Conservation (phyloP, 352 stramenopile species). For the Elongisporangium senticosum region DNA sequence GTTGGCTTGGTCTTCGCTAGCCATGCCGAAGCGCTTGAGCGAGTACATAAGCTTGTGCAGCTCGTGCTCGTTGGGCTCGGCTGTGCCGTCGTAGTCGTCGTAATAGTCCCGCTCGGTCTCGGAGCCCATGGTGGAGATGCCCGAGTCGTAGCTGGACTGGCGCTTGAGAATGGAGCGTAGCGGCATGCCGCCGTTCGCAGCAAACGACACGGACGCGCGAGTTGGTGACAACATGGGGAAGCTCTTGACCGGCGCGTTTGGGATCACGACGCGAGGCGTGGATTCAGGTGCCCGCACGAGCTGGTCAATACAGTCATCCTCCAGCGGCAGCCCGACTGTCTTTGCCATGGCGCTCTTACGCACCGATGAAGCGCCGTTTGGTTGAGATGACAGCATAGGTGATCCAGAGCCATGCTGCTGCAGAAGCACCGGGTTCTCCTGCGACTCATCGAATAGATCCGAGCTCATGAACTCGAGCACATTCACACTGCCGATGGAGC, state of each 20-base stretch:
- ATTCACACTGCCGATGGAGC: slow-evolving; percentile 58
- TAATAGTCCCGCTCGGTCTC: slow-evolving; percentile 16
- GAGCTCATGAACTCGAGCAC: slow-evolving; percentile 65
- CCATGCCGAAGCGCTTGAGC: slow-evolving; percentile 43
- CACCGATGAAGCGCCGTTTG: too few species aligned
- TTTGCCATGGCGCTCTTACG: too few species aligned
- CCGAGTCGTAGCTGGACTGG: slow-evolving; percentile 34
- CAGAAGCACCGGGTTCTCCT: slow-evolving; percentile 67
- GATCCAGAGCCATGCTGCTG: slow-evolving; percentile 8
- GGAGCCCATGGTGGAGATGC: slow-evolving; percentile 29
- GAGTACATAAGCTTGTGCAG: slow-evolving; percentile 67
- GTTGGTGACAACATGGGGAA: not conserved
- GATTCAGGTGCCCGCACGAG: not conserved
- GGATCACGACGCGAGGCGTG: slow-evolving; percentile 2
- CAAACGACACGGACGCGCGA: slow-evolving; percentile 31
- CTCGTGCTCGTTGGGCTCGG: slow-evolving; percentile 16
- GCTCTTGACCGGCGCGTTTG: not conserved
- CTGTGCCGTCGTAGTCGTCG: slow-evolving; percentile 3
- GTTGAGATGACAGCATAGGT: not conserved
- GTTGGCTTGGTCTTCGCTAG: slow-evolving; percentile 5
- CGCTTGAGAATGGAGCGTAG: slow-evolving; percentile 42
- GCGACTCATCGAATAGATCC: slow-evolving; percentile 64
- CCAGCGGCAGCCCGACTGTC: slow-evolving; percentile 28
- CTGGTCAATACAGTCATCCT: slow-evolving; percentile 12
- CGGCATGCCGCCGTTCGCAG: slow-evolving; percentile 3